phyloP scores from a whole-genome alignment of 2,329 filamentous ascomycete genomes.

The Clonostachys chloroleuca region DNA sequence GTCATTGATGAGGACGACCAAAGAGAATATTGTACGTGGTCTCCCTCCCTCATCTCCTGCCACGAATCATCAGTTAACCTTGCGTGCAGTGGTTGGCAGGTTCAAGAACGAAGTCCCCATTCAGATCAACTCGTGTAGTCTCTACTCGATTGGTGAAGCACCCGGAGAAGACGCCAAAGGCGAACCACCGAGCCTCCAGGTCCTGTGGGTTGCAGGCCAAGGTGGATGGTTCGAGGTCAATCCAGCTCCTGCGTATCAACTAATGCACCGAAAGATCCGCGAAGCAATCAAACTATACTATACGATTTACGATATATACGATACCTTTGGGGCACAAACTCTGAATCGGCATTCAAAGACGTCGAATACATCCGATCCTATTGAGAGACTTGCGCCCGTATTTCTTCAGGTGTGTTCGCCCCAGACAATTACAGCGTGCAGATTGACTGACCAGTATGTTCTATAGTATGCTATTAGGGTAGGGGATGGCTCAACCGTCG shows the following conservation, averaged over 20 bases:
- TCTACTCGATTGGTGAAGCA: constrained; percentile 1
- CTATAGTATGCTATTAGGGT: constrained; percentile 42
- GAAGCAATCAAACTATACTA: constrained; percentile 63
- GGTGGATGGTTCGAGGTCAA: constrained; percentile 67
- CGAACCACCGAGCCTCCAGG: not conserved
- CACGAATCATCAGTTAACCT: not conserved
- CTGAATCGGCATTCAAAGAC: constrained; percentile 13
- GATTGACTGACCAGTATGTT: constrained; percentile 1
- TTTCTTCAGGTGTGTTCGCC: constrained; percentile 21
- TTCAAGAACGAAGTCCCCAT: not conserved
- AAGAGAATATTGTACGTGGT: constrained; percentile 15
- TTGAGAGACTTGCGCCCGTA: constrained; percentile 18
- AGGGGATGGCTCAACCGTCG: constrained; percentile 46
- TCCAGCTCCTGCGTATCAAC: constrained; percentile 51
- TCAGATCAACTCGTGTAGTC: not conserved
- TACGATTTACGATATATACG: constrained; percentile 53
- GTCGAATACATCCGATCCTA: constrained; percentile 17
- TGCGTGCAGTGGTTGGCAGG: not conserved
- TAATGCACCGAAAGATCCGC: constrained; percentile 54
- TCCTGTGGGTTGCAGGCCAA: constrained; percentile 31
- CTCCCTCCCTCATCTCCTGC: not conserved
- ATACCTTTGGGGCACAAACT: constrained; percentile 7
- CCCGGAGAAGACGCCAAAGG: not conserved
- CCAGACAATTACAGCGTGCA: not conserved
- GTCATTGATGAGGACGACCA: constrained; percentile 40